Evolutionary conservation across 1,139 yeast genomes (phyloP).

Genomic region (Yamadazyma atlantica): DNA sequence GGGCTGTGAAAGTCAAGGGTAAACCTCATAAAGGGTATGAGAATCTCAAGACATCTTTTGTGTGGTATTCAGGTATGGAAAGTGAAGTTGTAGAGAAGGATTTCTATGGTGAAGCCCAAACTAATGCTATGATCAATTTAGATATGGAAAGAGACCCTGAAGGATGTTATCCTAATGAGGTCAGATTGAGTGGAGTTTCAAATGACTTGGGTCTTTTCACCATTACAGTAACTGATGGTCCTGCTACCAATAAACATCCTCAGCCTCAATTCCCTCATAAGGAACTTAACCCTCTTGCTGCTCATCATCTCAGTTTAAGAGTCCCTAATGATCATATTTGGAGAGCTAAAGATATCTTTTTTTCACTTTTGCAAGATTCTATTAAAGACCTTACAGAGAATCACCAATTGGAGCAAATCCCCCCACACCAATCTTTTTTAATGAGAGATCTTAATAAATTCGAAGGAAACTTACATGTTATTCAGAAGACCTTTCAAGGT

Average conservation of each 20-base stretch:
- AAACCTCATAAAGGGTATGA: constrained; percentile 53
- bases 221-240: constrained; percentile 47
- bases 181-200: constrained; percentile 54
- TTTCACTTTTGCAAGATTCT: constrained; percentile 69
- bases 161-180: constrained; percentile 31
- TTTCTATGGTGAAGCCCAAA: constrained; percentile 17
- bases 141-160: constrained; percentile 24
- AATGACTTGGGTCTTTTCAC: constrained; percentile 56
- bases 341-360: constrained; percentile 77
- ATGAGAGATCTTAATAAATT: constrained; percentile 61
- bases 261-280: constrained; percentile 18
- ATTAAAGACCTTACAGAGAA: constrained; percentile 47
- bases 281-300: constrained; percentile 48
- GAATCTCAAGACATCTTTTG: constrained; percentile 57
- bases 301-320: constrained; percentile 66
- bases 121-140: constrained; percentile 34
- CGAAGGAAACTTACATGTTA: constrained; percentile 74
- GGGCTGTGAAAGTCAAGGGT: constrained; percentile 76
- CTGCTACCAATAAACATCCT: constrained; percentile 44
- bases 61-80: constrained; percentile 77
- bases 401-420: constrained; percentile 31
- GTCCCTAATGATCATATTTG: constrained; percentile 77
- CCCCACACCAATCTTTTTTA: constrained; percentile 52
- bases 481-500: constrained; percentile 76
- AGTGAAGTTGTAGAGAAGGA: constrained; percentile 35